Evolutionary conservation across 805 yeast genomes (phyloP).

Genomic region (Metschnikowia reukaufii): DNA sequence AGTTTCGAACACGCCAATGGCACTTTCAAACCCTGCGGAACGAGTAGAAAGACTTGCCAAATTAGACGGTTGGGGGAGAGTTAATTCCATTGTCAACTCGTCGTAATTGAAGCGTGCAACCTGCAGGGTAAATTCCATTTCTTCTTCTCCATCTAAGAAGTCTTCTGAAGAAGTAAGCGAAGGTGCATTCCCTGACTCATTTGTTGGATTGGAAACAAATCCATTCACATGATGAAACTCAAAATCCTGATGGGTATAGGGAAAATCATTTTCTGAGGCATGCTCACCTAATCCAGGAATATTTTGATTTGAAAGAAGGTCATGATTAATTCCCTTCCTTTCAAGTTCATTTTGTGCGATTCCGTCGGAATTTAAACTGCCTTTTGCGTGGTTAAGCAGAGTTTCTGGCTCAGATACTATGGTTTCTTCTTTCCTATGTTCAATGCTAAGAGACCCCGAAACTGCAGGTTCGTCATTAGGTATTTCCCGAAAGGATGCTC

Average conservation of each 20-base stretch:
- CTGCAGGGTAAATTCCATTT: conserved; percentile 18
- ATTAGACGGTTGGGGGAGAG: conserved; percentile 5
- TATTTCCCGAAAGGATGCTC: background rate
- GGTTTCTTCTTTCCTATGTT: background rate
- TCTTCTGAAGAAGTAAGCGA: conserved; percentile 12
- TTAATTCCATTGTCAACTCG: conserved; percentile 15
- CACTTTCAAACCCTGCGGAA: conserved; percentile 1
- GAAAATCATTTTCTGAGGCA: background rate
- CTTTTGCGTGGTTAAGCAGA: background rate
- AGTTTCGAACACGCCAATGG: conserved; percentile 1
- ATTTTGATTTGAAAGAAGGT: too few relatives aligned
- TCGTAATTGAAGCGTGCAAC: conserved; percentile 5
- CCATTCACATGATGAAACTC: background rate
- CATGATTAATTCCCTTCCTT: background rate
- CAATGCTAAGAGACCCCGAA: background rate
- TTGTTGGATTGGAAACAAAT: background rate
- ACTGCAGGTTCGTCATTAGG: background rate
- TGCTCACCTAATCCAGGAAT: background rate
- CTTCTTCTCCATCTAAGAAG: conserved; percentile 12
- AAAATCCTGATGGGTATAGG: conserved; percentile 9
- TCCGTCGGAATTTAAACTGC: too few relatives aligned
- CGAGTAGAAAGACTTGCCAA: background rate
- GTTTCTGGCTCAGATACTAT: background rate
- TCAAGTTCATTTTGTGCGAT: background rate
- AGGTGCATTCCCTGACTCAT: conserved; percentile 1